Evolutionary conservation across 1,284 basidiomycete genomes (phyloP).

Genomic region (Ustilago bromivora): DNA sequence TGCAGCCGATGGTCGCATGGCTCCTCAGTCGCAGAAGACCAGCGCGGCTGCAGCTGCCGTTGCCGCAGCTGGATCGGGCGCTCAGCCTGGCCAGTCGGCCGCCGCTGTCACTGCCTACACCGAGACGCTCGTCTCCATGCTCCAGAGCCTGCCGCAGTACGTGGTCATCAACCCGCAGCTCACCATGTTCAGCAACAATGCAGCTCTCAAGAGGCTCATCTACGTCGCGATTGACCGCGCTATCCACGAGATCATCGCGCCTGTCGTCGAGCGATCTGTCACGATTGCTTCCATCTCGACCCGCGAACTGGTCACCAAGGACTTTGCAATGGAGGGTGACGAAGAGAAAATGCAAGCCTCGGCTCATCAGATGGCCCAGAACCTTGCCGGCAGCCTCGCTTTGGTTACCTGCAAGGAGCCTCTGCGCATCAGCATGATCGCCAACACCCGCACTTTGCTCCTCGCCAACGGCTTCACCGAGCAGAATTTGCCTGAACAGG

Average conservation of each 20-base stretch:
- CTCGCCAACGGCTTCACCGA: constrained; percentile 75
- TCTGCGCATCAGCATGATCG: constrained; percentile 89
- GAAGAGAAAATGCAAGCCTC: constrained; percentile 91
- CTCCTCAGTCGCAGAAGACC: constrained; percentile 44
- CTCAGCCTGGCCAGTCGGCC: constrained; percentile 46
- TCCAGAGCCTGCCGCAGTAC: constrained; percentile 79
- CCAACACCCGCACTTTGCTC: constrained; percentile 79
- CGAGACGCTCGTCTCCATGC: constrained; percentile 76
- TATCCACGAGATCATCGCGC: constrained; percentile 96
- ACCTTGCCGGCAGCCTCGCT: constrained; percentile 94
- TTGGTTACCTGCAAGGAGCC: constrained; percentile 99
- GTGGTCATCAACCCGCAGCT: constrained; percentile 80
- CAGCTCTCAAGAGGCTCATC: constrained; percentile 89
- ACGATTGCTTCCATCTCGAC: constrained; percentile 99
- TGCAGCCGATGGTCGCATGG: constrained; percentile 39
- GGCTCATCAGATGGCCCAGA: constrained; percentile 95
- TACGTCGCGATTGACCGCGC: constrained; percentile 92
- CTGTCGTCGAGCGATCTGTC: constrained; percentile 98
- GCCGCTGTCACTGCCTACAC: constrained; percentile 70
- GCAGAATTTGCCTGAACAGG: constrained; percentile 73
- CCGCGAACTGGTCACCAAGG: constrained; percentile 92
- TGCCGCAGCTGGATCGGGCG: constrained; percentile 47
- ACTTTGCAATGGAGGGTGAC: constrained; percentile 93
- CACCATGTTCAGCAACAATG: constrained; percentile 79
- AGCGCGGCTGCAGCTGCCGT: constrained; percentile 46